Base-by-base conservation (phyloP, 345 rosid species). In the Orychophragmus violaceus region DNA sequence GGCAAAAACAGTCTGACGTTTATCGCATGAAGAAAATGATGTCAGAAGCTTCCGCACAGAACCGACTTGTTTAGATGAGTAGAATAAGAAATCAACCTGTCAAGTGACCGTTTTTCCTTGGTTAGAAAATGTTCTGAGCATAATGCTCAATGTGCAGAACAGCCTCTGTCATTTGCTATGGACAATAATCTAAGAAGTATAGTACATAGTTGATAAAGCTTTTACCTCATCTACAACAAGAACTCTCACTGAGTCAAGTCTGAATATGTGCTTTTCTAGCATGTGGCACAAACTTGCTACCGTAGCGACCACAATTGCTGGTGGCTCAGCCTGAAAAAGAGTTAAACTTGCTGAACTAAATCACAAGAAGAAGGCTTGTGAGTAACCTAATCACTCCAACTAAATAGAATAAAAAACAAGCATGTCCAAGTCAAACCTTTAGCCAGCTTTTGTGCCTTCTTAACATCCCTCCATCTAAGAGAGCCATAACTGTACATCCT, bases 61-160 rank as follows among this genome's bases (percentile, higher is more conserved):
- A 74, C 88, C 82, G 59, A 82, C 90, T 84, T 93, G 84, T 77
- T 83, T 90, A 14, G 94, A 84, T 61, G 97, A 87, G 79, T 84
- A 80, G 84, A 93, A 88, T 78, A 93, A 65, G 83, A 86, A 93
- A 81, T 93, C 98, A 75, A 93, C 97, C 98, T 91, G 70, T 12
- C 68, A 76, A 69, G 62, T 72, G 53, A 69, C 39, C 5, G 1
- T 69, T 35, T 14, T 32, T 39, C 36, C 12, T 8, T 2, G 54
- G 46, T 70, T 11, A 64, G 28, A 35, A 22, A 33, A 35, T 62
- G 49, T 24, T 52, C 23, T 54, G 13, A 54, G 24, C 6, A 63
- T 18, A 25, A 54, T 13, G 48, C 50, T 56, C 21, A 48, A 51
- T 24, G 7, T 14, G 17, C 7, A 50, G 21, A 58, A 59, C 53